Evolutionary conservation across 2,329 filamentous ascomycete genomes (phyloP).

Genomic region (Diaporthe citri): DNA sequence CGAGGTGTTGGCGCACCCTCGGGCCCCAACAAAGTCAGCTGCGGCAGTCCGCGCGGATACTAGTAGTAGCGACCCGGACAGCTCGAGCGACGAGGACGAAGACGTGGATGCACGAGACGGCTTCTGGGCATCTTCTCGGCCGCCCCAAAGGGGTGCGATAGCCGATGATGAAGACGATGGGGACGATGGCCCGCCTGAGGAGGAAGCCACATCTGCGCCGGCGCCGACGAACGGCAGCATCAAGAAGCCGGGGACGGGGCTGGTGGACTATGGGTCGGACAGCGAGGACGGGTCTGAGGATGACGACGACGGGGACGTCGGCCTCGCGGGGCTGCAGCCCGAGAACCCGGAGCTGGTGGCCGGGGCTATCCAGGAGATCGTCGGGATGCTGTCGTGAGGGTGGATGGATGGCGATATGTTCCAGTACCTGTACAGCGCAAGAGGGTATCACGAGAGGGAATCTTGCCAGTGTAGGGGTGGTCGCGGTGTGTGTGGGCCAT

Average conservation of each 20-base stretch:
- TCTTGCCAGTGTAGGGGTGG: too few relatives aligned
- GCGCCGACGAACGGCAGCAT: neutral
- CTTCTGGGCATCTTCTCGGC: neutral
- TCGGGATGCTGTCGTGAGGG: conserved; percentile 34
- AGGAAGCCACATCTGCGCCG: neutral
- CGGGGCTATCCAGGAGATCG: conserved; percentile 39
- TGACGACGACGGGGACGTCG: conserved; percentile 40
- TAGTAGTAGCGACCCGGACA: conserved; percentile 38
- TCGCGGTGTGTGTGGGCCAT: too few relatives aligned
- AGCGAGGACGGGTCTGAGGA: conserved; percentile 26
- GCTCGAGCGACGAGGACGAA: conserved; percentile 33
- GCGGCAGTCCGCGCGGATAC: conserved; percentile 29
- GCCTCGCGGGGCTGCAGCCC: conserved; percentile 29
- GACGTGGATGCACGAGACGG: neutral
- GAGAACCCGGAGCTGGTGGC: conserved; percentile 41
- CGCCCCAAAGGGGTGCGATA: neutral
- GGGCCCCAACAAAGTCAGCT: neutral
- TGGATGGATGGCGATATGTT: neutral
- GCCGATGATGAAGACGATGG: neutral
- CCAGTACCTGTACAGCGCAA: too few relatives aligned
- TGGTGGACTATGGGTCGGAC: conserved; percentile 40
- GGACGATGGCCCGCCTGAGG: neutral
- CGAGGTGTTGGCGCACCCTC: conserved; percentile 9
- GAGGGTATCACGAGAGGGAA: neutral
- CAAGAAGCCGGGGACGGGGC: neutral